A percentile compares a stretch with the other conserved stretches of the same genome.
phyloP scores from a whole-genome alignment of 2,329 filamentous ascomycete genomes.

The Pyricularia grisea region DNA sequence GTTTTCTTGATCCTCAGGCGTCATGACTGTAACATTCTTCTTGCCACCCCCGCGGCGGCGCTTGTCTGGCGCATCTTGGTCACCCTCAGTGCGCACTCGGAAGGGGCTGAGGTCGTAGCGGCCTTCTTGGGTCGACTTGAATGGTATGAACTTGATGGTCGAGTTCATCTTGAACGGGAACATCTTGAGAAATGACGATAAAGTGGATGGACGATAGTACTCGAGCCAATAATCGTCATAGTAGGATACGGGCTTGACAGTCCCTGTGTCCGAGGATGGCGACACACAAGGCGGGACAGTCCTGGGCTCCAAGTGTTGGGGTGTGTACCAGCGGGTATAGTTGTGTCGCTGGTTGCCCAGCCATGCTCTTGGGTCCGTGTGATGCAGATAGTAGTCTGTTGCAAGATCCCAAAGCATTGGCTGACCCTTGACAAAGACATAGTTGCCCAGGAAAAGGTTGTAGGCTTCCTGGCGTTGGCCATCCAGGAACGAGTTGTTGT shows the following conservation, averaged over 20 bases:
- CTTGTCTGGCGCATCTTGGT: conserved; percentile 46
- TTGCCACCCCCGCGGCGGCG: conserved; percentile 36
- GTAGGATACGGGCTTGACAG: conserved; percentile 38
- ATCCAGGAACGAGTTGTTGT: conserved; percentile 94
- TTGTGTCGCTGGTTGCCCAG: conserved; percentile 42
- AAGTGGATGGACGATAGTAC: conserved; percentile 80
- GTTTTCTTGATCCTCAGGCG: conserved; percentile 39
- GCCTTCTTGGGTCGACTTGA: conserved; percentile 62
- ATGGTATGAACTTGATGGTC: conserved; percentile 72
- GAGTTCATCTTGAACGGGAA: conserved; percentile 91
- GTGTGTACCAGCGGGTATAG: conserved; percentile 87
- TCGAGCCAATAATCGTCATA: conserved; percentile 97
- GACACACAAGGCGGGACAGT: conserved; percentile 43
- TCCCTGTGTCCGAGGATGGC: conserved; percentile 26
- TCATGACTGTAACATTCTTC: conserved; percentile 63
- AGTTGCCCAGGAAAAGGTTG: conserved; percentile 94
- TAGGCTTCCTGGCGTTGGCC: conserved; percentile 97
- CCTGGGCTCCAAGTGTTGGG: conserved; percentile 57
- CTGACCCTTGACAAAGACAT: conserved; percentile 76
- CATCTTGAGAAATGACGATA: conserved; percentile 87
- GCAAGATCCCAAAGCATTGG: conserved; percentile 95
- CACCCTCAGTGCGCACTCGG: conserved; percentile 56
- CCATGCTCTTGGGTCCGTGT: conserved; percentile 71
- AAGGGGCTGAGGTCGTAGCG: conserved; percentile 85
- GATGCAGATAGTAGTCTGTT: conserved; percentile 94